A percentile compares a stretch with the other conserved stretches of the same genome.
Conservation (phyloP, 768 basidiomycete species). For the Trametes villosa region DNA sequence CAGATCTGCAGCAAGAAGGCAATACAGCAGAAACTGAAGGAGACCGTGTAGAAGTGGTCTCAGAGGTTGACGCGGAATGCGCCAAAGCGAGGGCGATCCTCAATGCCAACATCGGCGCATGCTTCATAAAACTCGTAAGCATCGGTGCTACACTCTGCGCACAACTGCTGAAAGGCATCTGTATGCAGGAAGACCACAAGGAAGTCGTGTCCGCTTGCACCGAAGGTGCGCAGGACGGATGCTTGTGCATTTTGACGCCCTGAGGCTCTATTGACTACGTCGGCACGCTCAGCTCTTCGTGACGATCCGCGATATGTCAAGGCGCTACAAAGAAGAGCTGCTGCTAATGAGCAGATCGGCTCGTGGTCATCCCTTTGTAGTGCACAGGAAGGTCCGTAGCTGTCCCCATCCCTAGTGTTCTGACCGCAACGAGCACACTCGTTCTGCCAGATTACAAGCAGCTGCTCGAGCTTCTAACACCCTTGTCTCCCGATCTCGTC, state of each 20-base stretch:
- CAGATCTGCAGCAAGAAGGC: constrained; percentile 28
- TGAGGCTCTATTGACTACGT: background rate
- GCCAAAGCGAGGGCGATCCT: constrained; percentile 70
- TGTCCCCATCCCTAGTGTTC: background rate
- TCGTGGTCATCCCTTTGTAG: constrained; percentile 84
- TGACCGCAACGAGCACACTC: background rate
- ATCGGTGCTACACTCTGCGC: background rate
- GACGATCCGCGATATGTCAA: constrained; percentile 89
- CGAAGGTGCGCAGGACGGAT: constrained; percentile 56
- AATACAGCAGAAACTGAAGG: constrained; percentile 22
- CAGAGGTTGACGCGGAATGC: constrained; percentile 49
- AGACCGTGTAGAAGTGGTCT: constrained; percentile 26
- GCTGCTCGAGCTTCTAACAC: constrained; percentile 66
- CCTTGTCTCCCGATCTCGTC: constrained; percentile 52
- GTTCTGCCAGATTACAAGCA: constrained; percentile 68
- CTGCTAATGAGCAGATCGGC: constrained; percentile 77
- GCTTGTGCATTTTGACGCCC: background rate
- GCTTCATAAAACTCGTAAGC: constrained; percentile 78
- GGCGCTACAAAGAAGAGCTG: constrained; percentile 86
- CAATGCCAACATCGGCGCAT: constrained; percentile 89
- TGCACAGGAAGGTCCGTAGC: constrained; percentile 77
- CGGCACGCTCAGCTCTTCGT: constrained; percentile 63
- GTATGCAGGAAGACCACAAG: constrained; percentile 70
- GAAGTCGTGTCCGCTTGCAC: constrained; percentile 82
- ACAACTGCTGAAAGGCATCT: background rate